These are phyloP conservation scores for Craspedostauros australis DNA, from an alignment of 108 stramenopile genomes.

Conservation along the genomic window DNA sequence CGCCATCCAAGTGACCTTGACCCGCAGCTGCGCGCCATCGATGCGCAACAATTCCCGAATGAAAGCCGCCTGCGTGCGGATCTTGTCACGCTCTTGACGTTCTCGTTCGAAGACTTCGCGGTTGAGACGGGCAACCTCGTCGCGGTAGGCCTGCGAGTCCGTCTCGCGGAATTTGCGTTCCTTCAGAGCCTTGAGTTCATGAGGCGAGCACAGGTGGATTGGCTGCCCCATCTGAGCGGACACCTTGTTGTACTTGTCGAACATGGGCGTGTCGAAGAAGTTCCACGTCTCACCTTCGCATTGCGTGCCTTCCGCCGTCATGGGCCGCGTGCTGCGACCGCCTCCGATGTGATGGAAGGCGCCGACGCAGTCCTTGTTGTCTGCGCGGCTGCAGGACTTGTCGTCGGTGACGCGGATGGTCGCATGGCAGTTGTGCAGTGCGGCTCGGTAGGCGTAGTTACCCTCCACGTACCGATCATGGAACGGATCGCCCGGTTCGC, in stretches of 20 bases:
- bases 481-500: conserved; percentile 42
- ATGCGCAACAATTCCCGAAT: background rate
- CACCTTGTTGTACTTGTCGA: conserved; percentile 12
- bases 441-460: conserved; percentile 36
- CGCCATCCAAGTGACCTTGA: conserved; percentile 15
- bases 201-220: conserved; percentile 8
- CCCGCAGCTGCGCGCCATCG: conserved; percentile 7
- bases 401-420: conserved; percentile 20
- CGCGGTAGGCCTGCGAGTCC: conserved; percentile 20
- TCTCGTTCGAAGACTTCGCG: conserved; percentile 20
- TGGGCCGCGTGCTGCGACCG: conserved; percentile 36
- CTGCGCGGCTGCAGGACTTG: conserved; percentile 9
- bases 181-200: conserved; percentile 15
- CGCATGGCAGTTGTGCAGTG: conserved; percentile 14
- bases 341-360: conserved; percentile 50
- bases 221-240: background rate
- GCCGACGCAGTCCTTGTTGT: conserved; percentile 19
- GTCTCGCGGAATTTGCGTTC: conserved; percentile 18
- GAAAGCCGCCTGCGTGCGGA: conserved; percentile 13
- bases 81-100: conserved; percentile 14
- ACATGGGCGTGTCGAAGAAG: conserved; percentile 36
- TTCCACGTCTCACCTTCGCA: conserved; percentile 32
- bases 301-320: conserved; percentile 13
- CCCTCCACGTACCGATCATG: conserved; percentile 32
- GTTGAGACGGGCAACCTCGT: conserved; percentile 15